Conservation (phyloP, 2,329 filamentous ascomycete species). For the Neurospora sp. region DNA sequence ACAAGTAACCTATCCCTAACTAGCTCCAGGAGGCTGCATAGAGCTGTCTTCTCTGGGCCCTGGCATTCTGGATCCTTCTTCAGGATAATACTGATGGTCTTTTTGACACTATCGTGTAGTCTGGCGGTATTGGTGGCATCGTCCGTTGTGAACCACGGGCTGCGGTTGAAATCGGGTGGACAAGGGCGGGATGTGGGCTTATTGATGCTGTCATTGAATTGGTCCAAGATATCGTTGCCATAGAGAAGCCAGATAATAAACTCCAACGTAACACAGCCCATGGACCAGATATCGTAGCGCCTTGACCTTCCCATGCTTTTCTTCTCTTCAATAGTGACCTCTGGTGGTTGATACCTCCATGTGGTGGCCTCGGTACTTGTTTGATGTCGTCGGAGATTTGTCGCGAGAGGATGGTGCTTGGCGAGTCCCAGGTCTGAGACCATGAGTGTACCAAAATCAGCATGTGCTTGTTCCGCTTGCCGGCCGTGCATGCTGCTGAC, state of each 20-base stretch:
- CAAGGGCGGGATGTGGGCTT: not conserved
- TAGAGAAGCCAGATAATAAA: constrained; percentile 21
- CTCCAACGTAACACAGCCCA: constrained; percentile 23
- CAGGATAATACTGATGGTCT: constrained; percentile 2
- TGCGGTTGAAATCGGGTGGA: not conserved
- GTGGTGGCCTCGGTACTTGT: too few relatives aligned
- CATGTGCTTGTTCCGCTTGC: too few relatives aligned
- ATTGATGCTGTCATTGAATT: constrained; percentile 3
- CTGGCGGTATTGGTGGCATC: not conserved
- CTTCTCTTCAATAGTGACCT: too few relatives aligned
- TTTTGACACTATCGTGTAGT: not conserved
- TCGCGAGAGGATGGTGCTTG: not conserved
- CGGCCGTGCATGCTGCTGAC: not conserved
- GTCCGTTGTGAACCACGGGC: not conserved
- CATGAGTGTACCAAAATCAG: not conserved
- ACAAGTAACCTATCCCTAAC: constrained; percentile 1
- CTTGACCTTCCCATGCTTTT: constrained; percentile 8
- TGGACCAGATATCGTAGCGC: constrained; percentile 22
- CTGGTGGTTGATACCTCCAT: too few relatives aligned
- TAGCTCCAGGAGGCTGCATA: not conserved
- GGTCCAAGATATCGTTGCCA: constrained; percentile 3
- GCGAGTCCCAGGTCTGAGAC: not conserved
- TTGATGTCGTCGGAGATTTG: not conserved
- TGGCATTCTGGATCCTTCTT: constrained; percentile 1
- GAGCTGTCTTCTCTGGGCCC: not conserved